Base-by-base conservation (phyloP, 2,329 filamentous ascomycete species). In the Tolypocladium album region DNA sequence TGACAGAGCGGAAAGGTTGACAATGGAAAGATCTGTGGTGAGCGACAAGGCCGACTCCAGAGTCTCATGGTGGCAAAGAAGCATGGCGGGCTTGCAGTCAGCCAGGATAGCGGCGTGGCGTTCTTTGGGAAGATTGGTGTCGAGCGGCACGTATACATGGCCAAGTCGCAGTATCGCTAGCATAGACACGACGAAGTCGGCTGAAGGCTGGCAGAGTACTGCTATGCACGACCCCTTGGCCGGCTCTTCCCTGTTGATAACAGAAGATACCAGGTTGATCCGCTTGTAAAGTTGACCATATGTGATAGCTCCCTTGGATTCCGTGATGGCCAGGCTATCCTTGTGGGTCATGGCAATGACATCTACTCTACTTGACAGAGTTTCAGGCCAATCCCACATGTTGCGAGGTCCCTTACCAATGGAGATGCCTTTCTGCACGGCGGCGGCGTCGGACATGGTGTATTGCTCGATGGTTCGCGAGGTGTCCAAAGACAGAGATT, bases 111-210 rank as follows among this genome's bases (percentile, higher is more conserved):
- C 20, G n/a, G 27, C 31, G 4, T 53, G 50, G 4, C 50, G 50
- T 53, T 53, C 50, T 6, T 34, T 40, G 7, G 52, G 38, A 12
- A 55, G 47, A 40, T 40, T 55, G 6, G 52, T 42, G 38, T 59
- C 58, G 13, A 60, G 66, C 3, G 76, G 75, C 5, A 78, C 67
- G 42, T 76, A 76, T 1, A 71, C 64, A 9, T 67, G 70, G 1
- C 77, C 77, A 15, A 75, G 57, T 0, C 70, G 66, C 58, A 72
- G 62, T 45, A 79, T 75, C 9, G 74, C 78, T 3, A 80, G 68
- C 52, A 80, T 61, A 0, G 72, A 74, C 45, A 60, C 67, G 6
- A 76, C 64, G 63, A 65, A 72, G 39, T 77, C 70, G 0, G 65
- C 59, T 0, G 66, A 64, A 0, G 79, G 71, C 7, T 77, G 61